These are phyloP conservation scores for Colletotrichum falcatum DNA, from an alignment of 2,329 filamentous ascomycete species.

Conservation along the genomic window DNA sequence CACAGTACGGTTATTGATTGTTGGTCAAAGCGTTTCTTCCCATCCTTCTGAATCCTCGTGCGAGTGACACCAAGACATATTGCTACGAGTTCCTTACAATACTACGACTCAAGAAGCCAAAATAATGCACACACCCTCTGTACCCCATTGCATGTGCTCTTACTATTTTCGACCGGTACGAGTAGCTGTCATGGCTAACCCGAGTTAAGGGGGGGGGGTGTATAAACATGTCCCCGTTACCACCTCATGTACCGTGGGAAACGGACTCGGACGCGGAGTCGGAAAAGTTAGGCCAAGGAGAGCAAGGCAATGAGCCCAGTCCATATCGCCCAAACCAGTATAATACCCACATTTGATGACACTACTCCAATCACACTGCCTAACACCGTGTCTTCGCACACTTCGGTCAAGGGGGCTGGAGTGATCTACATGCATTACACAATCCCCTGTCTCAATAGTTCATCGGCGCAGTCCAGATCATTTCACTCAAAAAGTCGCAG, in stretches of 20 bases:
- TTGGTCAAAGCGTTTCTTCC: too few species aligned
- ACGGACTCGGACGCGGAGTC: constrained; percentile 8
- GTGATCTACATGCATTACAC: neutral
- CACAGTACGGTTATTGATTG: neutral
- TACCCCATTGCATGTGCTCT: neutral
- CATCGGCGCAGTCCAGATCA: neutral
- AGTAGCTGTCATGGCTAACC: neutral
- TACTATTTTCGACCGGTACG: neutral
- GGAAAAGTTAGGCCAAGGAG: neutral
- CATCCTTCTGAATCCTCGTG: neutral
- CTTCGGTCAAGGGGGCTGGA: neutral
- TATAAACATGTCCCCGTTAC: neutral
- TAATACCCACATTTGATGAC: neutral
- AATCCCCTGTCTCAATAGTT: neutral
- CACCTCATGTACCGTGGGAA: neutral
- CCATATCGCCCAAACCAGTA: neutral
- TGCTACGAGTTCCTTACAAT: neutral
- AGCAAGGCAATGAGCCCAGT: neutral
- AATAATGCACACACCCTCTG: neutral
- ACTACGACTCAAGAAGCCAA: too few species aligned
- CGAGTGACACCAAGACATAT: neutral
- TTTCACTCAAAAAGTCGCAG: neutral
- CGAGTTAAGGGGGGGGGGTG: neutral
- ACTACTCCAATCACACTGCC: neutral
- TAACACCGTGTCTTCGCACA: neutral